Percentiles rank a stretch among this genome's conserved stretches.
These are phyloP conservation scores for Sarocladium brachiariae DNA, from an alignment of 2,329 filamentous ascomycete genomes.

Conservation along the genomic window DNA sequence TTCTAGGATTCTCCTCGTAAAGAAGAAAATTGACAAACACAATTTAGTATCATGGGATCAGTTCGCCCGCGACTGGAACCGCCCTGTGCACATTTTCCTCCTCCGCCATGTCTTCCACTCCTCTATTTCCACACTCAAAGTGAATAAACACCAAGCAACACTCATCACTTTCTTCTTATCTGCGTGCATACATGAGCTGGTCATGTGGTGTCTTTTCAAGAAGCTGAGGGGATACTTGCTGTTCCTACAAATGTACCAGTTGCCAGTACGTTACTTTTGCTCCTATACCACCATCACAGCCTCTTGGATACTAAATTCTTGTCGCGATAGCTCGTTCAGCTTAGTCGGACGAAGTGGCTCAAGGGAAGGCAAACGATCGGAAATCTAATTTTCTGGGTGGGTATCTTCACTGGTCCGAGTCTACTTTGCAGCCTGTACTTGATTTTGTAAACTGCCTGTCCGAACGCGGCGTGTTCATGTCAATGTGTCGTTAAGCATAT, in stretches of 20 bases:
- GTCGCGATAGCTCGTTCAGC: conserved; percentile 44
- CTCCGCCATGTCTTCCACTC: conserved; percentile 74
- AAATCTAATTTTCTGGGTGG: conserved; percentile 72
- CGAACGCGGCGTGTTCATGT: not conserved
- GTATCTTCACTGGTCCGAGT: conserved; percentile 71
- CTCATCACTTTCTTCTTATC: conserved; percentile 69
- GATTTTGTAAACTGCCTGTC: conserved; percentile 35
- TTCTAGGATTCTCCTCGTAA: too few relatives aligned
- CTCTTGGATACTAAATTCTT: not conserved
- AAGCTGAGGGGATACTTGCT: conserved; percentile 70
- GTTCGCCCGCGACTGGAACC: conserved; percentile 75
- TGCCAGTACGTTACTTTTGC: conserved; percentile 42
- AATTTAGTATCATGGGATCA: conserved; percentile 58
- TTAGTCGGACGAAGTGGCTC: conserved; percentile 62
- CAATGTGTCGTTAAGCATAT: too few relatives aligned
- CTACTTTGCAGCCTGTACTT: conserved; percentile 55
- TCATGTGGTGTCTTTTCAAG: conserved; percentile 77
- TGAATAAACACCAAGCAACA: conserved; percentile 64
- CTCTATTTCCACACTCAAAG: conserved; percentile 64
- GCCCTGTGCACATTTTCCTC: conserved; percentile 69
- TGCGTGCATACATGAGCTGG: conserved; percentile 64
- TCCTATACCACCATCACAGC: not conserved
- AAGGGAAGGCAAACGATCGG: conserved; percentile 56
- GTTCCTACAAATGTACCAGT: conserved; percentile 65
- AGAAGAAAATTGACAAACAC: not conserved